These are phyloP conservation scores for Fraxinus latifolia DNA, from an alignment of 305 asterid genomes.

Conservation along the genomic window DNA sequence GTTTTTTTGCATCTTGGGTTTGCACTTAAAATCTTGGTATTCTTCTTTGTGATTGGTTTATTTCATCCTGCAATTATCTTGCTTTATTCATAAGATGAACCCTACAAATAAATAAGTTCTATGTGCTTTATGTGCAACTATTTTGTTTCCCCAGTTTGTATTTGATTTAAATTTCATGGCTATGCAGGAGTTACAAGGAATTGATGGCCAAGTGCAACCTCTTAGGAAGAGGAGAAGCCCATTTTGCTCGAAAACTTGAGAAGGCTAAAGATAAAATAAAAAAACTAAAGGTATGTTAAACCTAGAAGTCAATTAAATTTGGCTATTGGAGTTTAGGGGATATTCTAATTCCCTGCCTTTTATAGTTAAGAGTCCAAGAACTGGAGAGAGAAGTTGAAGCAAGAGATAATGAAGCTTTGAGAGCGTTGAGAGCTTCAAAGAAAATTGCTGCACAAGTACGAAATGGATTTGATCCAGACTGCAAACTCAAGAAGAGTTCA, in stretches of 20 bases:
- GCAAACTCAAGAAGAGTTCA: slow-evolving; percentile 23
- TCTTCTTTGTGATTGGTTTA: too few species aligned
- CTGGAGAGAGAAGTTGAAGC: slow-evolving; percentile 56
- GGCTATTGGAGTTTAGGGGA: slow-evolving; percentile 12
- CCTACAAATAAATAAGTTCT: neutral
- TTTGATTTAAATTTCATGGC: slow-evolving; percentile 16
- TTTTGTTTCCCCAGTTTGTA: slow-evolving; percentile 12
- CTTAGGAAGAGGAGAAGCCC: slow-evolving; percentile 90
- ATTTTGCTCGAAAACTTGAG: slow-evolving; percentile 58
- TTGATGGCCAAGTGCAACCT: slow-evolving; percentile 74
- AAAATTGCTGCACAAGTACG: slow-evolving; percentile 10
- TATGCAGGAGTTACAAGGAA: slow-evolving; percentile 84
- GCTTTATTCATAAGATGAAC: neutral
- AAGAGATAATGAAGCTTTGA: slow-evolving; percentile 66
- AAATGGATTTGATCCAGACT: slow-evolving; percentile 24
- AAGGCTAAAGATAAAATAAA: slow-evolving; percentile 71
- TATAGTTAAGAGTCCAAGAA: slow-evolving; percentile 64
- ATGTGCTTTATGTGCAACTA: neutral
- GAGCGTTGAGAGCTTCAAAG: slow-evolving; percentile 46
- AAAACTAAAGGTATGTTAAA: slow-evolving; percentile 58
- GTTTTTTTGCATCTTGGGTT: too few species aligned
- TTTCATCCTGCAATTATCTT: too few species aligned
- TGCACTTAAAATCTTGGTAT: too few species aligned
- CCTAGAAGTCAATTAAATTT: slow-evolving; percentile 15
- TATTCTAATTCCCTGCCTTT: slow-evolving; percentile 26